Percentiles rank a stretch among this genome's conserved stretches.
phyloP scores from a whole-genome alignment of 305 asterid genomes.

The Fraxinus greggii region DNA sequence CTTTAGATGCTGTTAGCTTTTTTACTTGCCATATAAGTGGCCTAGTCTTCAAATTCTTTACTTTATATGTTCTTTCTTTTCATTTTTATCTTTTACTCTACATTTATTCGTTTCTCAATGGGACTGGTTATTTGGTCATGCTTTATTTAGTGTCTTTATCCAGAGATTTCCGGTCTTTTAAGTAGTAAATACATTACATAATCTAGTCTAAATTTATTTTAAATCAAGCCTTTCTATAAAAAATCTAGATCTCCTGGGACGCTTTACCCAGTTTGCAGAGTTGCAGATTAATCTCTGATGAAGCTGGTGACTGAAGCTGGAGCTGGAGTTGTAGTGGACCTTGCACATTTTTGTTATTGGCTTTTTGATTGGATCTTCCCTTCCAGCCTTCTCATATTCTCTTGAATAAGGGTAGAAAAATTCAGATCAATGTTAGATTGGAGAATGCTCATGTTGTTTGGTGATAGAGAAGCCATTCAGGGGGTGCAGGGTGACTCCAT shows the following conservation, averaged over 20 bases:
- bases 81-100: conserved; percentile 2
- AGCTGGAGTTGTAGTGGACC: conserved; percentile 46
- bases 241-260: conserved; percentile 54
- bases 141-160: conserved; percentile 3
- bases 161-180: conserved; percentile 22
- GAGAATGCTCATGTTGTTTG: conserved; percentile 29
- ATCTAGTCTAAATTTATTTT: conserved; percentile 34
- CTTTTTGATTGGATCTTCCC: conserved; percentile 36
- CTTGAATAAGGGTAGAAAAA: conserved; percentile 20
- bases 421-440: conserved; percentile 28
- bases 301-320: conserved; percentile 42
- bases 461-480: conserved; percentile 30
- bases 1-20: neutral
- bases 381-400: conserved; percentile 27
- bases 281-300: conserved; percentile 48
- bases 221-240: conserved; percentile 41
- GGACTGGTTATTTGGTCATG: conserved; percentile 18
- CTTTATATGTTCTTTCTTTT: conserved; percentile 11
- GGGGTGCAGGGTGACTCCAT: conserved; percentile 24
- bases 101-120: conserved; percentile 17
- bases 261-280: conserved; percentile 54
- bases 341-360: conserved; percentile 32
- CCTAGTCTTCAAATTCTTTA: conserved; percentile 10
- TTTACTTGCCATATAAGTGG: conserved; percentile 14
- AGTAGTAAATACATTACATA: conserved; percentile 19